Percentiles rank a stretch among this genome's conserved stretches.
Evolutionary conservation across 176 grass and related monocot species (phyloP).

Genomic region (Phoenix roebelenii): DNA sequence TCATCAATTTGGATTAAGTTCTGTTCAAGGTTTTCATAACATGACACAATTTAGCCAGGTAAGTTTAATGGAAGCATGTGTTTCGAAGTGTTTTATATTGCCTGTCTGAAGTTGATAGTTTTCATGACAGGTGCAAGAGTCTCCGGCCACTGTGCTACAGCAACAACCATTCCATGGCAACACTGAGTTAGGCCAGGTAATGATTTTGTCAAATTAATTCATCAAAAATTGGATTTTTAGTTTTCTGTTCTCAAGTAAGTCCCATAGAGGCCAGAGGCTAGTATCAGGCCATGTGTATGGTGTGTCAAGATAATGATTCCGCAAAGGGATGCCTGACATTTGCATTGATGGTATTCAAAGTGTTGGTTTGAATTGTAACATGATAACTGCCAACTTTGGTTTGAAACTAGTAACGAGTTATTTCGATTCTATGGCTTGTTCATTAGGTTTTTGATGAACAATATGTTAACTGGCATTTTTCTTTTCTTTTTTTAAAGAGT

Average conservation of each 20-base stretch:
- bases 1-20: conserved; percentile 64
- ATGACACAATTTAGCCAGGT: conserved; percentile 83
- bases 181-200: conserved; percentile 59
- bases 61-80: conserved; percentile 11
- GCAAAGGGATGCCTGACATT: too few relatives aligned
- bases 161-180: conserved; percentile 54
- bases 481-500: background rate
- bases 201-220: background rate
- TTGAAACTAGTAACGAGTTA: too few relatives aligned
- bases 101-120: background rate
- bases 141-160: conserved; percentile 37
- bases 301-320: too few relatives aligned
- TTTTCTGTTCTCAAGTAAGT: too few relatives aligned
- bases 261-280: too few relatives aligned
- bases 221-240: background rate
- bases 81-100: conserved; percentile 3
- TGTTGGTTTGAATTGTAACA: too few relatives aligned
- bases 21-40: conserved; percentile 65
- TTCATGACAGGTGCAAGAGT: conserved; percentile 56
- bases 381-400: too few relatives aligned
- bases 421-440: background rate
- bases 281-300: too few relatives aligned
- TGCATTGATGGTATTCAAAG: too few relatives aligned
- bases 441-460: conserved; percentile 1
- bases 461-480: background rate